phyloP scores from a whole-genome alignment of 495 filamentous ascomycete genomes.

The Aspergillus affinis region DNA sequence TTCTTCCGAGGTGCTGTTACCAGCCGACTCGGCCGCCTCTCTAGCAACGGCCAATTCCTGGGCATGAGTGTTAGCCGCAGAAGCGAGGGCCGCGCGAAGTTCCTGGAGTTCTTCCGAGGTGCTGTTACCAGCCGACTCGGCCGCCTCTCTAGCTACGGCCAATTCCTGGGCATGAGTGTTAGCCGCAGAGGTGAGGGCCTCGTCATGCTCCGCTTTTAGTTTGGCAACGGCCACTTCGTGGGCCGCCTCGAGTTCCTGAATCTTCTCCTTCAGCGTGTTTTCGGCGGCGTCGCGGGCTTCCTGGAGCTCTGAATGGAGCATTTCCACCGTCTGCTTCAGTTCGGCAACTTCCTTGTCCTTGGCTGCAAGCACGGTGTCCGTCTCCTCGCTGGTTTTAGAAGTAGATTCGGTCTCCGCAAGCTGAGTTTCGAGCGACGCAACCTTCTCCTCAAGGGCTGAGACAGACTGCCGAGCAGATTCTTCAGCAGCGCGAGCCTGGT shows the following conservation, averaged over 20 bases:
- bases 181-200: conserved; percentile 29
- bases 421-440: conserved; percentile 39
- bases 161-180: conserved; percentile 40
- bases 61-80: conserved; percentile 32
- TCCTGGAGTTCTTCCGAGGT: conserved; percentile 41
- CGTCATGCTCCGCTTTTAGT: conserved; percentile 39
- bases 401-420: conserved; percentile 37
- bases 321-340: conserved; percentile 36
- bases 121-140: conserved; percentile 32
- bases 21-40: conserved; percentile 34
- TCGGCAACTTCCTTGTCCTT: conserved; percentile 42
- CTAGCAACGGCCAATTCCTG: conserved; percentile 37
- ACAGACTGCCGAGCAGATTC: conserved; percentile 35
- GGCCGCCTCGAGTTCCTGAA: conserved; percentile 41
- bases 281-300: conserved; percentile 32
- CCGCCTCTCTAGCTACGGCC: conserved; percentile 31
- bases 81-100: conserved; percentile 41
- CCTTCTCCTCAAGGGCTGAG: conserved; percentile 36
- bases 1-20: conserved; percentile 35
- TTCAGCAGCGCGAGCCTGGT: conserved; percentile 44
- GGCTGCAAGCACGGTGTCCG: conserved; percentile 28
- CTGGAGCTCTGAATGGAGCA: conserved; percentile 37
- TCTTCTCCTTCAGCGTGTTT: conserved; percentile 32
- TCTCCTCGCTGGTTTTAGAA: conserved; percentile 29
- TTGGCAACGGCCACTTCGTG: conserved; percentile 36